Base-by-base conservation (phyloP, 768 basidiomycete genomes). In the Daedaleopsis nitida region DNA sequence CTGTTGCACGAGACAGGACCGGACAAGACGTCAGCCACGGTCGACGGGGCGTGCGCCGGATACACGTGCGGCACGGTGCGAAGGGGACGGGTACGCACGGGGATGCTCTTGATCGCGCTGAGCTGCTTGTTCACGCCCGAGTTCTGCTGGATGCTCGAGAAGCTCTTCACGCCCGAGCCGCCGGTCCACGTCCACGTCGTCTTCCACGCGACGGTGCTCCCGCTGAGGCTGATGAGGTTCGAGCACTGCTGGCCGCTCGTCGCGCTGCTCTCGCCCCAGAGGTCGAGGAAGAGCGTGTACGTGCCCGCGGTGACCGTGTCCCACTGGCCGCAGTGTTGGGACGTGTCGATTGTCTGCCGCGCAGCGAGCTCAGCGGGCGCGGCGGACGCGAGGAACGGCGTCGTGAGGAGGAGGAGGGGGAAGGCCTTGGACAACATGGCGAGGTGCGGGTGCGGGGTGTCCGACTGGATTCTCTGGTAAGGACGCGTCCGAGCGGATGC, bases 111-210 rank as follows among this genome's bases (percentile, higher is more conserved):
- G 64, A 89, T 86, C 1, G 78, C 77, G 38, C 78, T 78, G 19
- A 89, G 77, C 63, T 81, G 79, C 68, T 78, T 75, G 74, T 86
- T 83, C 60, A 86, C 63, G 32, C 80, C 81, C 1, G 43, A 59
- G 65, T 85, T 78, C 37, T 83, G 77, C 62, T 82, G 77, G 13
- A 86, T 74, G 70, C 87, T 84, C 23, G 85, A 78, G 73, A 79
- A 89, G 67, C 83, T 86, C 79, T 87, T 88, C 62, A 89, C 78
- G 21, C 77, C 75, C 21, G 54, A 74, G 8, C 78, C 83, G 35
- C 85, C 85, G 8, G 21, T 58, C 86, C 86, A 88, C 0, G 59
- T 74, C 81, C 82, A 88, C 2, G 68, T 76, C 32, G 79, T 83
- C 69, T 66, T 76, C 86, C 86, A 88, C 0, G 75, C 70, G 37